Conservation (phyloP, 768 basidiomycete species). For the Boletus huronensis region DNA sequence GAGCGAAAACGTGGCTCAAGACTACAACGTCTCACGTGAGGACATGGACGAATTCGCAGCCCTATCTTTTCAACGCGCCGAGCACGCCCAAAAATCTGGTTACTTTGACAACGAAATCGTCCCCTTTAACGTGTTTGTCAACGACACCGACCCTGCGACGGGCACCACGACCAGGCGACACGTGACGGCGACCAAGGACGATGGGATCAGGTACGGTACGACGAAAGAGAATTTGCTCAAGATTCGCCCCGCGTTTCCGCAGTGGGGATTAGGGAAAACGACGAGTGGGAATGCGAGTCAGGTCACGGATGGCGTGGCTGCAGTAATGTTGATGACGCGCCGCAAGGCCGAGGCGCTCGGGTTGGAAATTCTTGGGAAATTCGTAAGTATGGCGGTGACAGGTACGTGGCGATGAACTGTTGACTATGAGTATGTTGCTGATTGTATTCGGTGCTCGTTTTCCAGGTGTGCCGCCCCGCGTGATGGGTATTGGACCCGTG, state of each 20-base stretch:
- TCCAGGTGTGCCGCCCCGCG: constrained; percentile 68
- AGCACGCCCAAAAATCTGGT: constrained; percentile 65
- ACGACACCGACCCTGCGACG: constrained; percentile 56
- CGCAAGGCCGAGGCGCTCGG: constrained; percentile 74
- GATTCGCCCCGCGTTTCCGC: constrained; percentile 74
- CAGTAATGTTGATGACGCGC: constrained; percentile 77
- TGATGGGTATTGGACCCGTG: constrained; percentile 87
- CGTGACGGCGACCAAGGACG: constrained; percentile 62
- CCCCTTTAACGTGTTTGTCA: constrained; percentile 64
- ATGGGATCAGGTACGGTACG: constrained; percentile 74
- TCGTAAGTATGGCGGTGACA: constrained; percentile 64
- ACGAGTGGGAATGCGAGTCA: constrained; percentile 88
- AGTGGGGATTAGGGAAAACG: constrained; percentile 70
- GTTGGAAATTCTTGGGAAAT: constrained; percentile 72
- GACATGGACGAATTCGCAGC: constrained; percentile 77
- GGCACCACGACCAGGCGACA: constrained; percentile 40
- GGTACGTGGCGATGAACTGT: constrained; percentile 37
- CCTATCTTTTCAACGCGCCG: constrained; percentile 73
- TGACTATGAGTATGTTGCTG: neutral
- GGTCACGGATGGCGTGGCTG: constrained; percentile 83
- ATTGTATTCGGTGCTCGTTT: neutral
- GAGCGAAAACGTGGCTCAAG: constrained; percentile 77
- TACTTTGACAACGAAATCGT: constrained; percentile 69
- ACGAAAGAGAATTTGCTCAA: constrained; percentile 61
- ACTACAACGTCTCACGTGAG: constrained; percentile 68